Conservation (phyloP, 2,329 filamentous ascomycete genomes). For the Mycosphaerella sp. region DNA sequence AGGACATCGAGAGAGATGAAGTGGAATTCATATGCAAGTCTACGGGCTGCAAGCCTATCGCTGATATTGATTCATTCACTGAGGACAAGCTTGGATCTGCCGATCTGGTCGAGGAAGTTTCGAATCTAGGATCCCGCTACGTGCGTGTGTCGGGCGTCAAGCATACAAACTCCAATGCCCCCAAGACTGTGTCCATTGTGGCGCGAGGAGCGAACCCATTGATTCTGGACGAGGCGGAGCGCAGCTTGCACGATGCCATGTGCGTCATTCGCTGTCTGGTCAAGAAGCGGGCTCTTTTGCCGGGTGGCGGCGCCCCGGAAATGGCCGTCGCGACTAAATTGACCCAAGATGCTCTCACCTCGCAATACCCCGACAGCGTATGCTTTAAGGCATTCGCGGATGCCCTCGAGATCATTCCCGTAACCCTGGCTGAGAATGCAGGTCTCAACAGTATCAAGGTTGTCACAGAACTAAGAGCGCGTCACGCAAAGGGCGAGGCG, state of each 20-base stretch:
- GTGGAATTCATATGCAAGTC: constrained; percentile 99
- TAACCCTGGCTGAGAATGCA: constrained; percentile 93
- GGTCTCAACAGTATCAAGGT: constrained; percentile 98
- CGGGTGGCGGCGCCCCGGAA: constrained; percentile 91
- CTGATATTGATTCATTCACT: constrained; percentile 96
- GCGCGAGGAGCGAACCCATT: constrained; percentile 89
- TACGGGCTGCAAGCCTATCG: constrained; percentile 97
- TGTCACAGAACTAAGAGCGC: constrained; percentile 88
- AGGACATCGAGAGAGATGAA: constrained; percentile 97
- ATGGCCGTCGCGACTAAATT: constrained; percentile 91
- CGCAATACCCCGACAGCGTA: constrained; percentile 89
- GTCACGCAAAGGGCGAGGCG: constrained; percentile 90
- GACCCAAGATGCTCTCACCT: constrained; percentile 70
- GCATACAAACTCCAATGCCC: constrained; percentile 52
- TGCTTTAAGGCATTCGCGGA: constrained; percentile 99
- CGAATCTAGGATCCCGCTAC: constrained; percentile 80
- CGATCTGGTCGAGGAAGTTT: constrained; percentile 87
- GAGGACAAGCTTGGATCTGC: constrained; percentile 96
- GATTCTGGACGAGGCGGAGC: constrained; percentile 95
- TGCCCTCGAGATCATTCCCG: constrained; percentile 93
- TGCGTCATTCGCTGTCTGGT: constrained; percentile 96
- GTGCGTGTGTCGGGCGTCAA: constrained; percentile 94
- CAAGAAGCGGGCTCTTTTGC: constrained; percentile 99
- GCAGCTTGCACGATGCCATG: constrained; percentile 91
- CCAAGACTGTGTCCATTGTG: constrained; percentile 85